These are phyloP conservation scores for Nannizziopsis arthrosporioides DNA, from an alignment of 2,329 filamentous ascomycete species.

Conservation along the genomic window DNA sequence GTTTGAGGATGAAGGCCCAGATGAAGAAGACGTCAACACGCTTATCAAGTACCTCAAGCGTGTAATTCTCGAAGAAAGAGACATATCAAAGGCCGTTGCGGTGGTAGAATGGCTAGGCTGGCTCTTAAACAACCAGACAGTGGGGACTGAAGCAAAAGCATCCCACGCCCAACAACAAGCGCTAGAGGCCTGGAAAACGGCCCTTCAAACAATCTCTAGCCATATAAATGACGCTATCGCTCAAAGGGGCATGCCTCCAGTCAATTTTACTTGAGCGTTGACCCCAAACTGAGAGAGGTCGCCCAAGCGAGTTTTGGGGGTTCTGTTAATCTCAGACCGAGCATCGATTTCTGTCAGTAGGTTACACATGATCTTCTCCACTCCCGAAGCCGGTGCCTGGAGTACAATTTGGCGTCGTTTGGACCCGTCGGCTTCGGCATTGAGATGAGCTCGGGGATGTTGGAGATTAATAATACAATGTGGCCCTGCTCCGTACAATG, in stretches of 20 bases:
- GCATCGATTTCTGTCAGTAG: too few relatives aligned
- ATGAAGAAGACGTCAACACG: constrained; percentile 63
- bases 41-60: constrained; percentile 59
- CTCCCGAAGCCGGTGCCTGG: too few relatives aligned
- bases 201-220: constrained; percentile 13
- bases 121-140: constrained; percentile 23
- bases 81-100: constrained; percentile 62
- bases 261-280: constrained; percentile 34
- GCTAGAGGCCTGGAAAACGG: constrained; percentile 14
- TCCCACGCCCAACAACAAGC: background rate
- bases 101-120: constrained; percentile 54
- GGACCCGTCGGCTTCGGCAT: too few relatives aligned
- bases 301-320: too few relatives aligned
- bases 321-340: too few relatives aligned
- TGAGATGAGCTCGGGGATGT: too few relatives aligned
- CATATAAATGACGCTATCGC: constrained; percentile 45
- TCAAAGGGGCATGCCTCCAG: constrained; percentile 45
- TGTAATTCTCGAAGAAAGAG: constrained; percentile 63
- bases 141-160: background rate
- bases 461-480: too few relatives aligned
- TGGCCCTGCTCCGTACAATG: too few relatives aligned
- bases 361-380: too few relatives aligned
- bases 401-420: too few relatives aligned
- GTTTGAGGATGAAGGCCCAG: constrained; percentile 63
- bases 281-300: background rate